Conservation (phyloP, 2,329 filamentous ascomycete genomes). For the Scedosporium boydii region DNA sequence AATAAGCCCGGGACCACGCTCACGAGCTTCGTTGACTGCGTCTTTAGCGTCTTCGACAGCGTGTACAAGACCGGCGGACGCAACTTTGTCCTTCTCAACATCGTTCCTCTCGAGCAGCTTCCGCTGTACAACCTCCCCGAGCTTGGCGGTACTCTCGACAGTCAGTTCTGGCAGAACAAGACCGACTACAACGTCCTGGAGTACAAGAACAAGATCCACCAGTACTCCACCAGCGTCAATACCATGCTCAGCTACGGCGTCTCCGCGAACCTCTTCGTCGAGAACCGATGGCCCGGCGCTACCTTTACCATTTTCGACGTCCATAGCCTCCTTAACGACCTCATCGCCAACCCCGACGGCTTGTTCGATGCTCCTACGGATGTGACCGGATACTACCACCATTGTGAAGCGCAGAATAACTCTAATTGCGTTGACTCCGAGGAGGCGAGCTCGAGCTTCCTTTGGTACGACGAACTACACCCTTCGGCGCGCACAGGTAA, state of each 20-base stretch:
- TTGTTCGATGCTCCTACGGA: constrained; percentile 59
- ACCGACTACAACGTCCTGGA: constrained; percentile 35
- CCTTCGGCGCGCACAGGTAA: constrained; percentile 52
- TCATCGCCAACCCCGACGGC: constrained; percentile 47
- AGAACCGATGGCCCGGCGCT: constrained; percentile 44
- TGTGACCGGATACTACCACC: constrained; percentile 46
- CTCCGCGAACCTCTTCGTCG: constrained; percentile 33
- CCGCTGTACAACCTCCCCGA: constrained; percentile 52
- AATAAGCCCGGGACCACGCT: constrained; percentile 52
- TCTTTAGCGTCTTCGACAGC: constrained; percentile 52
- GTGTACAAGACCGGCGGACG: constrained; percentile 59
- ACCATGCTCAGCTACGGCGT: constrained; percentile 37
- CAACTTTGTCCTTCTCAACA: constrained; percentile 64
- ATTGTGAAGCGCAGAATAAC: constrained; percentile 31
- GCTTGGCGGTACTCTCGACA: constrained; percentile 29
- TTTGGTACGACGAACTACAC: constrained; percentile 69
- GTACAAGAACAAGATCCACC: constrained; percentile 31
- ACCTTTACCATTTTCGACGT: constrained; percentile 59
- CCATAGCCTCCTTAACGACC: constrained; percentile 54
- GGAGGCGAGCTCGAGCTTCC: constrained; percentile 45
- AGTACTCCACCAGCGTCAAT: constrained; percentile 41
- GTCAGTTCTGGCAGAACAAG: constrained; percentile 37
- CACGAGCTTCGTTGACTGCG: constrained; percentile 56
- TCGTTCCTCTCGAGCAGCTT: constrained; percentile 55
- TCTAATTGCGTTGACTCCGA: constrained; percentile 27